Conservation (phyloP, 305 asterid species). For the Fraxinus sp. region DNA sequence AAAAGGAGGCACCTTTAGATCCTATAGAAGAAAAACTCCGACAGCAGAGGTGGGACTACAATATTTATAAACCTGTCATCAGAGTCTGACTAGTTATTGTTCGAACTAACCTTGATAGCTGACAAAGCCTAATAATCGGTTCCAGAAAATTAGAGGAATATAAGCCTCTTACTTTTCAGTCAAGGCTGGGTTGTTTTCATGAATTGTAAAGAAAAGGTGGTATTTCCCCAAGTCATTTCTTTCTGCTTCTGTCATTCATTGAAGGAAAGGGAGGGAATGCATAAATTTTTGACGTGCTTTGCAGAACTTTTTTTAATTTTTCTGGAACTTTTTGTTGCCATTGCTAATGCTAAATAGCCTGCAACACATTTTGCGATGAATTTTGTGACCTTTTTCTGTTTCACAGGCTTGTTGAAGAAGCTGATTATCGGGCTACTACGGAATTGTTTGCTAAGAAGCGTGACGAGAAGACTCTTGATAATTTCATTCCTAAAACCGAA, state of each 20-base stretch:
- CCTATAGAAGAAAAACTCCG: constrained; percentile 60
- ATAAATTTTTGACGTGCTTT: not conserved
- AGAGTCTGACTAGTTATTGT: not conserved
- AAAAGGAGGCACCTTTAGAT: constrained; percentile 55
- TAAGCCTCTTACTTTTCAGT: not conserved
- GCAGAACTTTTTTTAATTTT: not conserved
- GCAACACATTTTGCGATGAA: not conserved
- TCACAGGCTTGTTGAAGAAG: constrained; percentile 91
- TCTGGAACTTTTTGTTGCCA: not conserved
- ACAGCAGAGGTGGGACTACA: constrained; percentile 26
- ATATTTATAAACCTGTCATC: not conserved
- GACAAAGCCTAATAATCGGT: not conserved
- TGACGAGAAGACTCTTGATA: constrained; percentile 67
- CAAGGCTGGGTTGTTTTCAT: not conserved
- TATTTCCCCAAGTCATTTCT: not conserved
- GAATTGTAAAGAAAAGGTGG: not conserved
- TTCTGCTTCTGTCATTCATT: not conserved
- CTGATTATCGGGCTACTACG: constrained; percentile 80
- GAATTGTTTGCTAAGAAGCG: constrained; percentile 72
- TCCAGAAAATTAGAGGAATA: not conserved
- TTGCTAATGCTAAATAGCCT: not conserved
- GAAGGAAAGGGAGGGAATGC: not conserved
- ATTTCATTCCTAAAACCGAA: constrained; percentile 78
- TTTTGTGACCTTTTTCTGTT: not conserved
- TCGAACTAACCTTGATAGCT: not conserved